These are phyloP conservation scores for Mucor lusitanicus DNA, from an alignment of 371 early-diverging fungal genomes.

Conservation along the genomic window DNA sequence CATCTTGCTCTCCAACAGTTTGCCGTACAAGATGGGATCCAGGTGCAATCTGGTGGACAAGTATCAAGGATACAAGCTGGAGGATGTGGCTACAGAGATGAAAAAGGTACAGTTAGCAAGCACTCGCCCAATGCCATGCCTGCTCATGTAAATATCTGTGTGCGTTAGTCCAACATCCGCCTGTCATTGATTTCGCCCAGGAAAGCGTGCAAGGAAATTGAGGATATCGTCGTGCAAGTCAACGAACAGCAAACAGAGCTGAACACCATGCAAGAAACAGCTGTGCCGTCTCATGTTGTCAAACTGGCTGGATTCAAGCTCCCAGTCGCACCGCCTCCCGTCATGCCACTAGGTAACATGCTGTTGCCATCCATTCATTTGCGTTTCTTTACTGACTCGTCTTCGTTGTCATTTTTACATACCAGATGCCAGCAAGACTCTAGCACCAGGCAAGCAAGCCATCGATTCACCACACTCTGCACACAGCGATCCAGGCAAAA, in stretches of 20 bases:
- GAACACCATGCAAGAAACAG: constrained; percentile 42
- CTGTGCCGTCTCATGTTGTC: constrained; percentile 43
- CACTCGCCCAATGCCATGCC: not conserved
- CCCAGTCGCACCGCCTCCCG: constrained; percentile 32
- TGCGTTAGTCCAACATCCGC: constrained; percentile 41
- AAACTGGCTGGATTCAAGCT: constrained; percentile 62
- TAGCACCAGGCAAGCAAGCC: not conserved
- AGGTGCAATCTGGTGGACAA: constrained; percentile 52
- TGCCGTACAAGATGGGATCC: constrained; percentile 50
- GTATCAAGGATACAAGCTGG: constrained; percentile 49
- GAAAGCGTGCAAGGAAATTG: constrained; percentile 37
- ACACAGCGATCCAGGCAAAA: constrained; percentile 29
- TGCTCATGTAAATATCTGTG: not conserved
- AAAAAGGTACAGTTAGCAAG: constrained; percentile 37
- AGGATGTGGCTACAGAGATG: constrained; percentile 49
- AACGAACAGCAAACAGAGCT: constrained; percentile 45
- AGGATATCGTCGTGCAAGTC: constrained; percentile 33
- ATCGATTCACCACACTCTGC: constrained; percentile 33
- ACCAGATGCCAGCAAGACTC: constrained; percentile 7
- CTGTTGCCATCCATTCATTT: not conserved
- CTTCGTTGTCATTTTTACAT: no score
- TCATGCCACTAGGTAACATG: not conserved
- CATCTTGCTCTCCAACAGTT: constrained; percentile 56
- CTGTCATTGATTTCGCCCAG: constrained; percentile 50
- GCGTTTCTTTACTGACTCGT: not conserved